Conservation (phyloP, 1,284 basidiomycete species). For the Grifola frondosa region DNA sequence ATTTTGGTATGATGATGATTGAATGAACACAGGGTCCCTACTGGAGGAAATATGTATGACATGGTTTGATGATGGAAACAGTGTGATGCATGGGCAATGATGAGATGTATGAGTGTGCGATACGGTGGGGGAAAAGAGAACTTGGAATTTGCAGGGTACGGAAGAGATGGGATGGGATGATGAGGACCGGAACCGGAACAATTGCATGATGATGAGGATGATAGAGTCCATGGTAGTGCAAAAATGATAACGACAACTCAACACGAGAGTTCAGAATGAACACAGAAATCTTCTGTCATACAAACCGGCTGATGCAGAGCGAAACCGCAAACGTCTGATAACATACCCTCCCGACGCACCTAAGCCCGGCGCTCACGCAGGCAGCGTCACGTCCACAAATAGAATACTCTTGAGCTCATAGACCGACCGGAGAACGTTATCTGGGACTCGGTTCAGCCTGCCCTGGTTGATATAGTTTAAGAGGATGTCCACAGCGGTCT, state of each 20-base stretch:
- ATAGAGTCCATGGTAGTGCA: conserved; percentile 29
- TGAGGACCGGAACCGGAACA: conserved; percentile 22
- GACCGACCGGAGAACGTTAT: too few species aligned
- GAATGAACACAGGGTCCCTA: conserved; percentile 12
- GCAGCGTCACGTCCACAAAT: too few species aligned
- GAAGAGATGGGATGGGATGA: conserved; percentile 13
- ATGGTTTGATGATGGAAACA: conserved; percentile 3
- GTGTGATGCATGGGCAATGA: conserved; percentile 7
- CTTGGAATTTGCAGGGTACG: conserved; percentile 17
- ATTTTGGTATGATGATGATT: conserved; percentile 3
- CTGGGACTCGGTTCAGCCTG: conserved; percentile 10
- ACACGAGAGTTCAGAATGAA: conserved; percentile 24
- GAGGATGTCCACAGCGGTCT: conserved; percentile 14
- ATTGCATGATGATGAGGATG: conserved; percentile 27
- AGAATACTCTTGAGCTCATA: too few species aligned
- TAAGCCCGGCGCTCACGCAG: too few species aligned
- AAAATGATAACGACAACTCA: conserved; percentile 23
- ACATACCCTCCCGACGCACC: too few species aligned
- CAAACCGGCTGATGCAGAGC: conserved; percentile 21
- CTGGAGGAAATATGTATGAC: conserved; percentile 11
- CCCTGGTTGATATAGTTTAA: conserved; percentile 12
- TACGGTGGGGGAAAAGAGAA: conserved; percentile 14
- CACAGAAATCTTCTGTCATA: conserved; percentile 24
- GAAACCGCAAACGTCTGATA: too few species aligned
- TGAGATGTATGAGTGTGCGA: conserved; percentile 13